Conservation (phyloP, 2,329 filamentous ascomycete genomes). For the Falciphora oryzae region DNA sequence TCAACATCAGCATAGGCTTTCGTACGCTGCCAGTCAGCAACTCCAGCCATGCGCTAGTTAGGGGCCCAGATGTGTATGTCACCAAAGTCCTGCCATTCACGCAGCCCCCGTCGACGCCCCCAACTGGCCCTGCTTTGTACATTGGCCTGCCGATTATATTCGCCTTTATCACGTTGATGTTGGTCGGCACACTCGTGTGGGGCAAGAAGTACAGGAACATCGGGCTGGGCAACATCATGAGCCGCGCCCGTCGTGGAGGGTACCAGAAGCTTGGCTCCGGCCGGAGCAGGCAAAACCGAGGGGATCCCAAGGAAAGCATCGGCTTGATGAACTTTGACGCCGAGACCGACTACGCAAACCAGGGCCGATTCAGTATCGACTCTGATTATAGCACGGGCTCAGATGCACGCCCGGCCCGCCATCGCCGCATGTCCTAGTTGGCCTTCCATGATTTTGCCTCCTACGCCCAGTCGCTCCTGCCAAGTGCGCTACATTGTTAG, state of each 20-base stretch:
- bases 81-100: conserved; percentile 28
- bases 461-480: not conserved
- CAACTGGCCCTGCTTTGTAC: conserved; percentile 37
- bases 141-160: conserved; percentile 48
- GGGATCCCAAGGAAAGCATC: not conserved
- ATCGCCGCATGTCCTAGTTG: not conserved
- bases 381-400: not conserved
- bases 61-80: conserved; percentile 37
- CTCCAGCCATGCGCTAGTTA: conserved; percentile 23
- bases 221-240: conserved; percentile 46
- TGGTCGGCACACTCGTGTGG: conserved; percentile 52
- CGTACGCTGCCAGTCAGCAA: conserved; percentile 30
- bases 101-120: conserved; percentile 25
- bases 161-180: conserved; percentile 39
- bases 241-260: conserved; percentile 31
- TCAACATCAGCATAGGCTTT: conserved; percentile 45
- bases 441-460: not conserved
- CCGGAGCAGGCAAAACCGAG: not conserved
- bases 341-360: not conserved
- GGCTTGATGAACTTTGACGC: not conserved
- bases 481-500: not conserved
- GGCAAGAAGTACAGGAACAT: conserved; percentile 46
- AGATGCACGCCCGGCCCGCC: not conserved
- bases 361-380: not conserved
- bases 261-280: conserved; percentile 23